Conservation (phyloP, 306 rosid genomes). For the Medicago truncatula region MtrunA17r5.0-ANR NC_053042.1:43994001-43994500, state of each 20-base stretch:
- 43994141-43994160: conserved; percentile 56
- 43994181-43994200: conserved; percentile 65
- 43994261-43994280: conserved; percentile 61
- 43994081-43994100: conserved; percentile 47
- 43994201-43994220: conserved; percentile 51
- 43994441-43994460: conserved; percentile 49
- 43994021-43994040: conserved; percentile 53
- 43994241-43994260: conserved; percentile 59
- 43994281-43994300: conserved; percentile 48
- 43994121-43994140: conserved; percentile 57
- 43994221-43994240: conserved; percentile 56
- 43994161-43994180: conserved; percentile 45
- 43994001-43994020: conserved; percentile 70
- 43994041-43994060: conserved; percentile 42
- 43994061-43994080: conserved; percentile 32
- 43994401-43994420: conserved; percentile 4
- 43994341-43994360: conserved; percentile 1
- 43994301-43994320: conserved; percentile 34
- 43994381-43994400: conserved; percentile 41
- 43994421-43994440: conserved; percentile 39
- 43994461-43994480: conserved; percentile 39
- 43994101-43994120: conserved; percentile 48
- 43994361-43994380: conserved; percentile 30
- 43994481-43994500: conserved; percentile 39
- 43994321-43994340: conserved; percentile 31